These are phyloP conservation scores for Rhinocladiella similis DNA, from an alignment of 2,329 filamentous ascomycete species.

Conservation along the genomic window DNA sequence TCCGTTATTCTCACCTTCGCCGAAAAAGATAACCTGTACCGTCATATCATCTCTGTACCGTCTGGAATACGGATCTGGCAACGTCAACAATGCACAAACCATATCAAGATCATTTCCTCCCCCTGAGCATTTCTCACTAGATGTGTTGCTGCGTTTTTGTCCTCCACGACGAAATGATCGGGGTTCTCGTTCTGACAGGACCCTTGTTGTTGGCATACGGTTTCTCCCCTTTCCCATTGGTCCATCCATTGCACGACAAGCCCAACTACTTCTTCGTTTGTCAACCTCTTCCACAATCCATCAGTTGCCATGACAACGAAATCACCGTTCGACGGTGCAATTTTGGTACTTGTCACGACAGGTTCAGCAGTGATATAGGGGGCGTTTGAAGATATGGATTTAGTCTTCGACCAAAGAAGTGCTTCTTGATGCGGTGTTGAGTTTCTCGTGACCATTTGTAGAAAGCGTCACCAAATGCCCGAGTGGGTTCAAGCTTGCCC, in stretches of 20 bases:
- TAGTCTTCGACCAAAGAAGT: slow-evolving; percentile 83
- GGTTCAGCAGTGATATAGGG: slow-evolving; percentile 98
- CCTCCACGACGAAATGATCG: slow-evolving; percentile 79
- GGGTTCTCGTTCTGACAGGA: slow-evolving; percentile 69
- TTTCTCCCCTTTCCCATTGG: slow-evolving; percentile 43
- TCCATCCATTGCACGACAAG: slow-evolving; percentile 97
- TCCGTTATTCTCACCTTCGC: too few species aligned
- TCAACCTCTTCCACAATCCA: slow-evolving; percentile 98
- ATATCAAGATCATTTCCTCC: slow-evolving; percentile 90
- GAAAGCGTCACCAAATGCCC: slow-evolving; percentile 91
- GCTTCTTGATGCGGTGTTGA: slow-evolving; percentile 75
- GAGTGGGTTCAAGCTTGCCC: slow-evolving; percentile 85
- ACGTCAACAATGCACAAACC: slow-evolving; percentile 87
- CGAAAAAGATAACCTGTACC: slow-evolving; percentile 90
- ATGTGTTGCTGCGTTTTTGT: slow-evolving; percentile 95
- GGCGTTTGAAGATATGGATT: slow-evolving; percentile 83
- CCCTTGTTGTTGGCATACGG: slow-evolving; percentile 90
- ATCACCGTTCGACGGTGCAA: slow-evolving; percentile 85
- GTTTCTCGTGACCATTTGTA: slow-evolving; percentile 95
- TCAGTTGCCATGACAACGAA: slow-evolving; percentile 97
- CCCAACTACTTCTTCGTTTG: slow-evolving; percentile 95
- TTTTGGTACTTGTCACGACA: slow-evolving; percentile 87
- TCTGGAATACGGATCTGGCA: slow-evolving; percentile 87
- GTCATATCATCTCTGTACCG: slow-evolving; percentile 94
- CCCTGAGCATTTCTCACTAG: slow-evolving; percentile 92